Percentiles rank a stretch among this genome's conserved stretches.
These are phyloP conservation scores for Yarrowia galli DNA, from an alignment of 1,139 yeast species.

Conservation along the genomic window DNA sequence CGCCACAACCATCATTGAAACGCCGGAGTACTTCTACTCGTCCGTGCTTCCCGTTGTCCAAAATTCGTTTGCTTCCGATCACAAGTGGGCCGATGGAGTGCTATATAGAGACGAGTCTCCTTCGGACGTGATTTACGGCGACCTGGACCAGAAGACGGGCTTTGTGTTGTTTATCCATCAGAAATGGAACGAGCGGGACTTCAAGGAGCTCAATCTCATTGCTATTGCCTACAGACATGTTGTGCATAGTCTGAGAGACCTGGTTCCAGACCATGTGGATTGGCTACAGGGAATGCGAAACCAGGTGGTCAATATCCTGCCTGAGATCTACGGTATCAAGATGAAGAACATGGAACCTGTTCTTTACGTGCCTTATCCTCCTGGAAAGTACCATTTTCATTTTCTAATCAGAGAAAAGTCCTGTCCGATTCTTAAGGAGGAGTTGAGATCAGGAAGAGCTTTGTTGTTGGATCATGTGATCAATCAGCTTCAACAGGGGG, in stretches of 20 bases:
- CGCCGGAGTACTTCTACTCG: slow-evolving; percentile 27
- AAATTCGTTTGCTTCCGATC: slow-evolving; percentile 12
- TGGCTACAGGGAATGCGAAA: slow-evolving; percentile 31
- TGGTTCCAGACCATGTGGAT: slow-evolving; percentile 29
- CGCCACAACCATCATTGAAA: slow-evolving; percentile 15
- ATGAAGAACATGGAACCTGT: slow-evolving; percentile 22
- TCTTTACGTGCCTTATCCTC: slow-evolving; percentile 26
- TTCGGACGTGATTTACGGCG: slow-evolving; percentile 36
- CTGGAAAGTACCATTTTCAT: slow-evolving; percentile 34
- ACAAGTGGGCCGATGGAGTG: slow-evolving; percentile 34
- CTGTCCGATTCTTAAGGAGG: slow-evolving; percentile 10
- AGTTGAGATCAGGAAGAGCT: slow-evolving; percentile 21
- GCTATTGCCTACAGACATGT: slow-evolving; percentile 37
- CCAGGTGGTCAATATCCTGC: slow-evolving; percentile 35
- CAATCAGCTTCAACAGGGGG: slow-evolving; percentile 35
- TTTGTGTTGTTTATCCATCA: slow-evolving; percentile 31
- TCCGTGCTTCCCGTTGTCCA: slow-evolving; percentile 18
- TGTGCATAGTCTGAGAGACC: slow-evolving; percentile 17
- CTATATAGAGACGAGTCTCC: slow-evolving; percentile 37
- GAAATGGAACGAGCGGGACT: slow-evolving; percentile 32
- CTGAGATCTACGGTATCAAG: slow-evolving; percentile 35
- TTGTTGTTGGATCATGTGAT: slow-evolving; percentile 29
- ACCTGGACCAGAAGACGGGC: slow-evolving; percentile 36
- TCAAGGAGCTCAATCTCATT: slow-evolving; percentile 12
- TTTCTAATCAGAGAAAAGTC: slow-evolving; percentile 24